phyloP scores from a whole-genome alignment of 2,329 filamentous ascomycete species.

The Sporothrix brasiliensis region DNA sequence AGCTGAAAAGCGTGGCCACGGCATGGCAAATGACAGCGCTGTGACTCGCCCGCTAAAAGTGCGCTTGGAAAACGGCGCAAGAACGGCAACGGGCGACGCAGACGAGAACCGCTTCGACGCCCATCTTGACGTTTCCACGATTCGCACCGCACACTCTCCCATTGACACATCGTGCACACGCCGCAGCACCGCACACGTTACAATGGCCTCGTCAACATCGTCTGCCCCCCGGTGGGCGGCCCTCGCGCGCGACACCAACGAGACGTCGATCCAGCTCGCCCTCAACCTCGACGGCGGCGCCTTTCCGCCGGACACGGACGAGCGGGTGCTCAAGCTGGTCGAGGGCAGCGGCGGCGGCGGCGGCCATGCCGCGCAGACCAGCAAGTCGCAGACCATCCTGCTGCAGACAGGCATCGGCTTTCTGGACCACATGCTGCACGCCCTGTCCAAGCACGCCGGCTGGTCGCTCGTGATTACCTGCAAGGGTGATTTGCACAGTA shows the following conservation, averaged over 20 bases:
- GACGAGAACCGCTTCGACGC: background rate
- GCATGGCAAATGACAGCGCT: conserved; percentile 33
- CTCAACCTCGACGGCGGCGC: conserved; percentile 85
- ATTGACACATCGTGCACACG: background rate
- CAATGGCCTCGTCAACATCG: conserved; percentile 39
- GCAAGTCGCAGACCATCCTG: conserved; percentile 80
- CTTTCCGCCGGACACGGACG: conserved; percentile 65
- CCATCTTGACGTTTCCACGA: background rate
- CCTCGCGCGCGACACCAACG: conserved; percentile 89
- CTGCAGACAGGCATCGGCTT: conserved; percentile 96
- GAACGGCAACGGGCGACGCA: background rate
- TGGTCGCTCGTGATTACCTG: conserved; percentile 86
- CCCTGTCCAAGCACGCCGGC: conserved; percentile 90
- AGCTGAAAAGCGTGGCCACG: background rate
- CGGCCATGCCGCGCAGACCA: conserved; percentile 80
- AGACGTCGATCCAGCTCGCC: conserved; percentile 93
- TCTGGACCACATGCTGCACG: conserved; percentile 98
- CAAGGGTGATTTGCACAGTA: conserved; percentile 88
- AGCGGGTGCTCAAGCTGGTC: conserved; percentile 53
- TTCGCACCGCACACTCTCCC: background rate
- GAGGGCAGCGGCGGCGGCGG: conserved; percentile 51
- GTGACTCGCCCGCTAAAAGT: conserved; percentile 32
- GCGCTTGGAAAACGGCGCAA: background rate
- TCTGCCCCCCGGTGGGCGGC: conserved; percentile 67
- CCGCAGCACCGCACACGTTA: background rate